A percentile compares a stretch with the other conserved stretches of the same genome.
Conservation (phyloP, 148 eudicot species). For the Agrostemma githago region DNA sequence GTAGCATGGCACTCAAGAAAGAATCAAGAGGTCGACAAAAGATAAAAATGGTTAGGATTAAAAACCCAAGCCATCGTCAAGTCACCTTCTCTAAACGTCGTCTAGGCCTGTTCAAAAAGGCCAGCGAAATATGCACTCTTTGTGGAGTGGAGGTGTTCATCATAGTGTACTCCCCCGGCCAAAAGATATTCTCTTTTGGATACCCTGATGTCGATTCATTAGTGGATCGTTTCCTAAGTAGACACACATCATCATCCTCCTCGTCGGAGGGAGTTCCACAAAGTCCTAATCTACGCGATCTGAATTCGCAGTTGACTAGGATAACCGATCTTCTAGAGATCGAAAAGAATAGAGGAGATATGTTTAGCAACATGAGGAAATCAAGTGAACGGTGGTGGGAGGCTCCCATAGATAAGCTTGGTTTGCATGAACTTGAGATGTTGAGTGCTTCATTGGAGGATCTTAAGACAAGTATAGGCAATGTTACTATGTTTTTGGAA, state of each 20-base stretch:
- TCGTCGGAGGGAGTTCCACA: slow-evolving; percentile 25
- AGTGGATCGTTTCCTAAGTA: slow-evolving; percentile 32
- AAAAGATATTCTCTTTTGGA: slow-evolving; percentile 50
- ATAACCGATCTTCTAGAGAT: slow-evolving; percentile 34
- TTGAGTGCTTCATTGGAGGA: slow-evolving; percentile 48
- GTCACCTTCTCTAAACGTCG: slow-evolving; percentile 69
- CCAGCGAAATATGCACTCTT: slow-evolving; percentile 51
- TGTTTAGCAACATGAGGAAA: slow-evolving; percentile 33
- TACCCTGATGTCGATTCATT: slow-evolving; percentile 42
- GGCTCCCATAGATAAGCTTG: slow-evolving; percentile 42
- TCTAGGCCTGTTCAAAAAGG: slow-evolving; percentile 52
- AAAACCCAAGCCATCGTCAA: slow-evolving; percentile 47
- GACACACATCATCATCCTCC: slow-evolving; percentile 18
- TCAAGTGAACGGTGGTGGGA: slow-evolving; percentile 50
- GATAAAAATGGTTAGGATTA: slow-evolving; percentile 54
- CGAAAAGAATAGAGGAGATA: slow-evolving; percentile 35
- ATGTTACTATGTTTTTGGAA: slow-evolving; percentile 28
- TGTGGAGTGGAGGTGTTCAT: slow-evolving; percentile 45
- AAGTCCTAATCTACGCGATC: slow-evolving; percentile 21
- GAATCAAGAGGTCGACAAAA: slow-evolving; percentile 52
- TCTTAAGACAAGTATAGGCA: slow-evolving; percentile 38
- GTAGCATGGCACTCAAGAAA: slow-evolving; percentile 40
- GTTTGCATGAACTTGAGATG: slow-evolving; percentile 35
- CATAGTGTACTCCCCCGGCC: slow-evolving; percentile 46
- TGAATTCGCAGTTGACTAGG: slow-evolving; percentile 40